Evolutionary conservation across 176 grass and related monocot genomes (phyloP).

Genomic region (Calamus simplicifolius): DNA sequence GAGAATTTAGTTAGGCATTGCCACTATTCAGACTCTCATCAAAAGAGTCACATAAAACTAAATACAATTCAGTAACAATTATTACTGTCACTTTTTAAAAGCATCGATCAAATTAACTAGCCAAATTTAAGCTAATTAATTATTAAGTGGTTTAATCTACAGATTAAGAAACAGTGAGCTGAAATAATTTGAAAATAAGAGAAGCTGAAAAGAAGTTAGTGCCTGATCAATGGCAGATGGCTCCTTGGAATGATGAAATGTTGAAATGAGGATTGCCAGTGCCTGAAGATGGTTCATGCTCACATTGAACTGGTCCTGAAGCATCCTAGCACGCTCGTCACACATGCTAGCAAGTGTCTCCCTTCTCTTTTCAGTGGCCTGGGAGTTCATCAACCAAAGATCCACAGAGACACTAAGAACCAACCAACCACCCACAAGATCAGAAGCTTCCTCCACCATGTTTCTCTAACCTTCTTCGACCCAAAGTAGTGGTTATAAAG

Average conservation of each 20-base stretch:
- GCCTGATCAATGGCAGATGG: constrained; percentile 96
- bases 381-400: constrained; percentile 23
- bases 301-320: constrained; percentile 99
- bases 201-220: background rate
- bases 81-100: no score
- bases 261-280: constrained; percentile 86
- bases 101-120: no score
- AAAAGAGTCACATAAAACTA: no score
- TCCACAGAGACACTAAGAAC: background rate
- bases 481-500: constrained; percentile 39
- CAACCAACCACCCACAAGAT: constrained; percentile 36
- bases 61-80: background rate
- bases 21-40: no score
- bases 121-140: no score
- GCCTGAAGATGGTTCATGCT: constrained; percentile 98
- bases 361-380: constrained; percentile 41
- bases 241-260: constrained; percentile 76
- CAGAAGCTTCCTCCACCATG: constrained; percentile 36
- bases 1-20: background rate
- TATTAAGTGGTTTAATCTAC: no score
- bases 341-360: constrained; percentile 84
- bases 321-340: constrained; percentile 90
- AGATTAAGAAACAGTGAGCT: no score
- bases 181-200: background rate
- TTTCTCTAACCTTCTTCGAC: constrained; percentile 27